These are phyloP conservation scores for Apiotrichum gracile DNA, from an alignment of 1,284 basidiomycete species.

Conservation along the genomic window DNA sequence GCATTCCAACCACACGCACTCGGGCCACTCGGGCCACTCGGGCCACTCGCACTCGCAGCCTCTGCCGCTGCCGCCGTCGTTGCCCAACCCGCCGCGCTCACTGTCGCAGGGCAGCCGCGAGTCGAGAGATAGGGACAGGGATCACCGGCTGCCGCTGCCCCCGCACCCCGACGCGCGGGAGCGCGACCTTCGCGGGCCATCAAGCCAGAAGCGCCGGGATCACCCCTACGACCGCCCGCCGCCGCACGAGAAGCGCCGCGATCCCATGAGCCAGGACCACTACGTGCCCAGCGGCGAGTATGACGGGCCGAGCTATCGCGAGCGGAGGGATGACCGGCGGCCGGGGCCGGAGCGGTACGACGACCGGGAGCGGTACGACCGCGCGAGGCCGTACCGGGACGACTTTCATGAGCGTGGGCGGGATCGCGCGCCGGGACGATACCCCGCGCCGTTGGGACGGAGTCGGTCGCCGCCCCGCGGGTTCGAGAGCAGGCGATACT, in stretches of 20 bases:
- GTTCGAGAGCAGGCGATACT: too few relatives aligned
- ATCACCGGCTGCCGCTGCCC: too few relatives aligned
- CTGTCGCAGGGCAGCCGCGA: background rate
- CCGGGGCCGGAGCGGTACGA: background rate
- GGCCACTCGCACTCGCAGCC: too few relatives aligned
- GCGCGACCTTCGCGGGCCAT: background rate
- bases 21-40: background rate
- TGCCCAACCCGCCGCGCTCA: background rate
- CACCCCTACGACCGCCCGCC: background rate
- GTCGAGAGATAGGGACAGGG: too few relatives aligned
- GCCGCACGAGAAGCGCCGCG: background rate
- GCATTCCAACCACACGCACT: background rate
- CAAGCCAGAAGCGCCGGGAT: background rate
- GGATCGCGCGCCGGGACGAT: background rate
- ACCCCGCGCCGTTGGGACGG: too few relatives aligned
- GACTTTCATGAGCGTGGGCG: background rate
- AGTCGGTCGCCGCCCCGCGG: too few relatives aligned
- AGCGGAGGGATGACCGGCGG: background rate
- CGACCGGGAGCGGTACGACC: background rate
- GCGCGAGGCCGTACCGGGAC: background rate
- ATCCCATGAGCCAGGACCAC: background rate
- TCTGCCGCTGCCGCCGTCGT: background rate
- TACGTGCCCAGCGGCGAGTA: background rate
- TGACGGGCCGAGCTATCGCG: background rate
- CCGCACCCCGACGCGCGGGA: background rate